Percentiles rank a stretch among this genome's conserved stretches.
These are phyloP conservation scores for Rosa persica DNA, from an alignment of 306 rosid species.

Conservation along the genomic window DNA sequence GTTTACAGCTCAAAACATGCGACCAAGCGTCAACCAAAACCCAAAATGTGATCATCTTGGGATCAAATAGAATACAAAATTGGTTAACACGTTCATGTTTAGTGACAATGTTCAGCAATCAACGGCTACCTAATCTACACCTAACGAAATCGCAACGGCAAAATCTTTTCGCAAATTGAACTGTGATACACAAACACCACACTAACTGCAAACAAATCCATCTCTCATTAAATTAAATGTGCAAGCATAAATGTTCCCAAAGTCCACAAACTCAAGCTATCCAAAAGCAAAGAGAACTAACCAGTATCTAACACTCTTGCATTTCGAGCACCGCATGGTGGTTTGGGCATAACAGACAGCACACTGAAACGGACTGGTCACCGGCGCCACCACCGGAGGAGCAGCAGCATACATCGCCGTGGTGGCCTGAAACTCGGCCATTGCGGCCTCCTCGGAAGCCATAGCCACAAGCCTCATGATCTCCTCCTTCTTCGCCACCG, in stretches of 20 bases:
- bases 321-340: slow-evolving; percentile 57
- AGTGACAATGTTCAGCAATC: neutral
- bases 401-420: neutral
- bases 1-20: neutral
- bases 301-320: slow-evolving; percentile 72
- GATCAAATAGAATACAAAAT: neutral
- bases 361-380: slow-evolving; percentile 33
- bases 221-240: too few species aligned
- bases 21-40: neutral
- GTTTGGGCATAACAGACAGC: slow-evolving; percentile 53
- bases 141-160: neutral
- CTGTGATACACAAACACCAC: neutral
- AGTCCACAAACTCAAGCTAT: neutral
- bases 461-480: slow-evolving; percentile 34
- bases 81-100: too few species aligned
- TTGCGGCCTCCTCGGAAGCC: slow-evolving; percentile 43
- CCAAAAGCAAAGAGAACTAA: slow-evolving; percentile 10
- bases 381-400: slow-evolving; percentile 16
- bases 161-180: neutral
- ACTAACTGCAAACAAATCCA: neutral
- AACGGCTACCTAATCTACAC: neutral
- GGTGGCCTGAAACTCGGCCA: slow-evolving; percentile 34
- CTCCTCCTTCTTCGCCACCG: slow-evolving; percentile 46
- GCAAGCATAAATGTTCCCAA: neutral
- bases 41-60: neutral